Evolutionary conservation across 2,329 filamentous ascomycete genomes (phyloP).

Genomic region (Shiraia bambusicola): DNA sequence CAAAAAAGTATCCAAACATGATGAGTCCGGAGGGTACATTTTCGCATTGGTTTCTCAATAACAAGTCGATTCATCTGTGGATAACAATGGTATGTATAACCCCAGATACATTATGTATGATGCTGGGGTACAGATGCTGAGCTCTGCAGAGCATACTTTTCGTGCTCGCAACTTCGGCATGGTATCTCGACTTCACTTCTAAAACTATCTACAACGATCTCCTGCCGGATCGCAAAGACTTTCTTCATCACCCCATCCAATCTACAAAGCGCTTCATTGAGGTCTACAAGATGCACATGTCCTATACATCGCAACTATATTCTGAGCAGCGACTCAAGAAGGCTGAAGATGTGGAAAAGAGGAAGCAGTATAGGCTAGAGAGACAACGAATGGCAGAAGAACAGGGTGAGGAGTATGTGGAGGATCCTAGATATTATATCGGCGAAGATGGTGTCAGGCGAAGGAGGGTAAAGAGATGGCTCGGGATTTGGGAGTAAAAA

Average conservation of each 20-base stretch:
- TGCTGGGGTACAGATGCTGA: conserved; percentile 7
- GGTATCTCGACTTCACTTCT: conserved; percentile 74
- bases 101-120: not conserved
- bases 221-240: conserved; percentile 69
- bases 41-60: conserved; percentile 82
- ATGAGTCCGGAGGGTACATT: conserved; percentile 82
- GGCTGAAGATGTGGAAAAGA: conserved; percentile 85
- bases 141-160: conserved; percentile 62
- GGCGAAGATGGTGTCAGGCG: conserved; percentile 46
- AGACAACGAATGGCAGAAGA: conserved; percentile 42
- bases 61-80: conserved; percentile 71
- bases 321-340: conserved; percentile 70
- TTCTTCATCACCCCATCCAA: conserved; percentile 68
- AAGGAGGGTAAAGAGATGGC: conserved; percentile 73
- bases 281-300: conserved; percentile 75
- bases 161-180: conserved; percentile 69
- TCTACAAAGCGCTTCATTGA: conserved; percentile 67
- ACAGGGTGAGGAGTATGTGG: conserved; percentile 39
- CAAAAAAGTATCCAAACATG: conserved; percentile 80
- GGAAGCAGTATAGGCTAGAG: conserved; percentile 74
- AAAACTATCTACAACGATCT: conserved; percentile 79
- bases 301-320: conserved; percentile 68
- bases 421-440: conserved; percentile 42
- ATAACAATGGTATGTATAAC: conserved; percentile 71
- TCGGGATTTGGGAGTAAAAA: conserved; percentile 68